Evolutionary conservation across 345 rosid genomes (phyloP).

Genomic region (Corchorus olitorius): DNA sequence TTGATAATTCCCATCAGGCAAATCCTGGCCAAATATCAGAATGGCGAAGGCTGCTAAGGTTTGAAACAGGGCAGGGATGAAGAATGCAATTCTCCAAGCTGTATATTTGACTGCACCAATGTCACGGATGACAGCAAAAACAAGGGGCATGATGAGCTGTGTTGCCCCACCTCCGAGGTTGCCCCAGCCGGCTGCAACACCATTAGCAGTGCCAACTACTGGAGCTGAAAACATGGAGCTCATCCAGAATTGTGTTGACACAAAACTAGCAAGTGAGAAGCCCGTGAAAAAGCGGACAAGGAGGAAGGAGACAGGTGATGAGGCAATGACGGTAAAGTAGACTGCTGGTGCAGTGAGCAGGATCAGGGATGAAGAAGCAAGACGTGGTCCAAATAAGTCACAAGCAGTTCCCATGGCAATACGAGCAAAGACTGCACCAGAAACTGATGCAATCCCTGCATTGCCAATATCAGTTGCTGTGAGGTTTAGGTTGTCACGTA

Average conservation of each 20-base stretch:
- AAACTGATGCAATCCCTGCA: slow-evolving; percentile 89
- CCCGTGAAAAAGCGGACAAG: slow-evolving; percentile 72
- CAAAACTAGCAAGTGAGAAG: slow-evolving; percentile 80
- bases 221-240: slow-evolving; percentile 81
- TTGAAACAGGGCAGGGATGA: slow-evolving; percentile 81
- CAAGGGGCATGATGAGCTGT: slow-evolving; percentile 87
- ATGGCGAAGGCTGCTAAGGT: slow-evolving; percentile 68
- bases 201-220: slow-evolving; percentile 82
- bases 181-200: slow-evolving; percentile 93
- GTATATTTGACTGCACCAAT: slow-evolving; percentile 71
- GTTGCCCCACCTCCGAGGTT: slow-evolving; percentile 92
- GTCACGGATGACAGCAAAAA: slow-evolving; percentile 52
- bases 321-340: slow-evolving; percentile 57
- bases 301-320: slow-evolving; percentile 71
- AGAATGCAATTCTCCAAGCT: slow-evolving; percentile 89
- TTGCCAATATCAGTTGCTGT: slow-evolving; percentile 87
- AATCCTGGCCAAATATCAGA: slow-evolving; percentile 74
- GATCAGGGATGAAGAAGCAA: slow-evolving; percentile 80
- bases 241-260: slow-evolving; percentile 98
- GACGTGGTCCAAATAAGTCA: slow-evolving; percentile 85
- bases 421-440: slow-evolving; percentile 86
- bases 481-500: slow-evolving; percentile 80
- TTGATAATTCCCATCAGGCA: slow-evolving; percentile 74
- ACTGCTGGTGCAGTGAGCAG: slow-evolving; percentile 89
- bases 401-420: slow-evolving; percentile 82